These are phyloP conservation scores for Rhinocladiella mackenziei DNA, from an alignment of 2,329 filamentous ascomycete genomes.

Conservation along the genomic window DNA sequence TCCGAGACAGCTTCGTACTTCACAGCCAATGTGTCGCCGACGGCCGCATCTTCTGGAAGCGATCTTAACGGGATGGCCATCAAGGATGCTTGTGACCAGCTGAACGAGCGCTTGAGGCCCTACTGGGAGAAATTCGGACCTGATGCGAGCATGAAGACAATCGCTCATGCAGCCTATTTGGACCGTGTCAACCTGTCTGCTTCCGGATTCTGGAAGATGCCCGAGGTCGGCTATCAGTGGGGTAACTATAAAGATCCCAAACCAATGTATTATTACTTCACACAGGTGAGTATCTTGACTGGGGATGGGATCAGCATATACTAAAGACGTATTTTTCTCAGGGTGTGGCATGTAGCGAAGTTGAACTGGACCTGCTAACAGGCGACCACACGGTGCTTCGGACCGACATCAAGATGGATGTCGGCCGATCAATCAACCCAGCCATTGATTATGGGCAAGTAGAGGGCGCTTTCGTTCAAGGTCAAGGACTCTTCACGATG, in stretches of 20 bases:
- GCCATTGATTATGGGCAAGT: constrained; percentile 79
- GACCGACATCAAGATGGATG: constrained; percentile 96
- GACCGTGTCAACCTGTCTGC: constrained; percentile 96
- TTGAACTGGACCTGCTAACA: constrained; percentile 88
- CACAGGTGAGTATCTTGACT: too few species aligned
- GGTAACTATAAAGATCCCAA: constrained; percentile 69
- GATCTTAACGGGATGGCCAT: constrained; percentile 96
- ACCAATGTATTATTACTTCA: constrained; percentile 99
- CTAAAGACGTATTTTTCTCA: too few species aligned
- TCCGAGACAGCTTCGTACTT: constrained; percentile 95
- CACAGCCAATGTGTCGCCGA: constrained; percentile 88
- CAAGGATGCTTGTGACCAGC: constrained; percentile 82
- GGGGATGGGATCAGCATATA: too few species aligned
- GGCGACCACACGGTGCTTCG: constrained; percentile 88
- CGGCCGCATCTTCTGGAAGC: constrained; percentile 87
- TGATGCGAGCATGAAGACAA: constrained; percentile 75
- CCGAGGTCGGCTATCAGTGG: constrained; percentile 95
- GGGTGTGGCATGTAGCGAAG: constrained; percentile 85
- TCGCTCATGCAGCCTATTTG: constrained; percentile 90
- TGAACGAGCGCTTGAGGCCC: constrained; percentile 80
- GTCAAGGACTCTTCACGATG: constrained; percentile 73
- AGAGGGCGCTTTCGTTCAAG: constrained; percentile 76
- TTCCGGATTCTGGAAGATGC: constrained; percentile 95
- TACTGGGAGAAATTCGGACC: constrained; percentile 80
- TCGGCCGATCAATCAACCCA: constrained; percentile 61